phyloP scores from a whole-genome alignment of 176 grass and related monocot genomes.

The Triticum dicoccoides region DNA sequence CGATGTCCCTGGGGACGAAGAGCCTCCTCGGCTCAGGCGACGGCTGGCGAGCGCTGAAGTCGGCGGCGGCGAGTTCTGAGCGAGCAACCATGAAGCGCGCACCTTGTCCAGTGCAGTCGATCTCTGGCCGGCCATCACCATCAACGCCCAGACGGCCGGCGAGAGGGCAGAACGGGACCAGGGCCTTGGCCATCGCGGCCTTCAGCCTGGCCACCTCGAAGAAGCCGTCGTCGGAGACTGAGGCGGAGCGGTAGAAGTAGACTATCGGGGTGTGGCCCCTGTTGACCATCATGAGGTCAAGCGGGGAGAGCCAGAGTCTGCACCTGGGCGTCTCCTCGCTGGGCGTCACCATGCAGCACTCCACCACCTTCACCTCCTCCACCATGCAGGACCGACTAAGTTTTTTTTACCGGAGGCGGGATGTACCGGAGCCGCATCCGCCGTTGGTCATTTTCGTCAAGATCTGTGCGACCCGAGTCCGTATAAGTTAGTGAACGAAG shows the following conservation, averaged over 20 bases:
- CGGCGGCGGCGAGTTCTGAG: neutral
- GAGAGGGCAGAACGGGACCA: slow-evolving; percentile 43
- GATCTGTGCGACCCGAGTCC: too few species aligned
- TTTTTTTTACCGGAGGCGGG: too few species aligned
- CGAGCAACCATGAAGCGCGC: slow-evolving; percentile 18
- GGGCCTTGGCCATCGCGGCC: slow-evolving; percentile 21
- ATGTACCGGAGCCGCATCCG: too few species aligned
- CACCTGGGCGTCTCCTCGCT: neutral
- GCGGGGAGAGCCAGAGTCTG: neutral
- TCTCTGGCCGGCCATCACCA: neutral
- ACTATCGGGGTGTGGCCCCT: slow-evolving; percentile 27
- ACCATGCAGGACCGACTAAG: too few species aligned
- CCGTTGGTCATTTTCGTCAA: too few species aligned
- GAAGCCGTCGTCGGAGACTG: neutral
- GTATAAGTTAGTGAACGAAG: too few species aligned
- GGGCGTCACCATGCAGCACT: neutral
- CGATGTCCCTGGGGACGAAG: neutral
- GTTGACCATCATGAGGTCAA: neutral
- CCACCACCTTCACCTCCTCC: neutral
- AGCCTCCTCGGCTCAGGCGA: neutral
- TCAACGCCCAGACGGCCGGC: neutral
- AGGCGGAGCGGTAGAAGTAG: slow-evolving; percentile 23
- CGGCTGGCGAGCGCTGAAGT: slow-evolving; percentile 1
- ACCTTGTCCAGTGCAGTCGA: neutral
- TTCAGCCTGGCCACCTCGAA: slow-evolving; percentile 22